Percentiles rank a stretch among this genome's conserved stretches.
These are phyloP conservation scores for Kokia cookei DNA, from an alignment of 441 rosid species.

Conservation along the genomic window DNA sequence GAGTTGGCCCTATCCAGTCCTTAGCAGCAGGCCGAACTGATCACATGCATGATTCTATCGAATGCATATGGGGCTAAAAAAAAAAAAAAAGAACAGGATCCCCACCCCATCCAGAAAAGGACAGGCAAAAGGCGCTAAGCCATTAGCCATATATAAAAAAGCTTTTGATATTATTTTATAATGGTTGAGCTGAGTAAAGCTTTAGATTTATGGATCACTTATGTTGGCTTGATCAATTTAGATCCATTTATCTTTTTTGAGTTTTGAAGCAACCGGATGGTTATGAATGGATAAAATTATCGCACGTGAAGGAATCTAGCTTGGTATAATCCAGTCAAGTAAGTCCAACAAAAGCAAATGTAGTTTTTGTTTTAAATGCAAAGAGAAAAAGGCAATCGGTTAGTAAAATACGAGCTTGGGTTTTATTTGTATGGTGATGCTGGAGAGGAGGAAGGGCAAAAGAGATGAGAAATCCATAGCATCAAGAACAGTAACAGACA, in stretches of 20 bases:
- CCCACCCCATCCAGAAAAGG: not conserved
- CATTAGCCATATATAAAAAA: too few relatives aligned
- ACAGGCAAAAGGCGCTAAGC: not conserved
- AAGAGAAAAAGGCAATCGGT: too few relatives aligned
- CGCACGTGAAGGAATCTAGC: not conserved
- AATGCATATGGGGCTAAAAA: not conserved
- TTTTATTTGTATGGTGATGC: not conserved
- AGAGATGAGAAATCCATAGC: not conserved
- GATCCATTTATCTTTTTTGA: not conserved
- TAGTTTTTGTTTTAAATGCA: not conserved
- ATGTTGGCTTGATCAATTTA: too few relatives aligned
- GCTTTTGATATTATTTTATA: not conserved
- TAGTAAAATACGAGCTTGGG: not conserved
- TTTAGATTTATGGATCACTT: not conserved
- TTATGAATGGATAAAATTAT: too few relatives aligned
- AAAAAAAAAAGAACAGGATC: not conserved
- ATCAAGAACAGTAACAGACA: conserved; percentile 13
- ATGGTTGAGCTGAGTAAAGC: not conserved
- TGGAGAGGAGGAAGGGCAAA: not conserved
- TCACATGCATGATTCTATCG: not conserved
- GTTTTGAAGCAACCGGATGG: not conserved
- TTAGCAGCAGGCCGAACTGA: not conserved
- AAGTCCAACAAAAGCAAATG: not conserved
- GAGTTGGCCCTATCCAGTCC: not conserved
- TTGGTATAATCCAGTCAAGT: not conserved